These are phyloP conservation scores for Prunus armeniaca DNA, from an alignment of 306 rosid species.

Conservation along the genomic window DNA sequence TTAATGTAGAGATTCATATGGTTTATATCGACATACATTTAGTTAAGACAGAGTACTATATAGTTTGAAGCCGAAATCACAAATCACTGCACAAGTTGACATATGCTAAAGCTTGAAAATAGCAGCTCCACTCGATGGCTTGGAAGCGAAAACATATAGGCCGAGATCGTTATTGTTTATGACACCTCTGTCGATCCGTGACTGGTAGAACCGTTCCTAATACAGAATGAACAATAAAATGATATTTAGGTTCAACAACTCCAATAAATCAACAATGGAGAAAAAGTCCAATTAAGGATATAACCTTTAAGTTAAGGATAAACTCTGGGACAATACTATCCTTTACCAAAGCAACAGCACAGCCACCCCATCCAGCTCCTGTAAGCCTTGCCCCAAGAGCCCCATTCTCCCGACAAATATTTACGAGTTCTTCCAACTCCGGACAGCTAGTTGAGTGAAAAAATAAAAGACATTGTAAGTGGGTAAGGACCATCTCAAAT, in stretches of 20 bases:
- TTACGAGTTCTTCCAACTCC: conserved; percentile 92
- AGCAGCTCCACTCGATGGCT: conserved; percentile 98
- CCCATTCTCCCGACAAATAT: conserved; percentile 49
- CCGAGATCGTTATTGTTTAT: conserved; percentile 67
- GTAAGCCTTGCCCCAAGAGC: conserved; percentile 98
- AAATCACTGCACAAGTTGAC: not conserved
- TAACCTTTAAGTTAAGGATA: conserved; percentile 86
- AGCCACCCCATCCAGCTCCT: conserved; percentile 99
- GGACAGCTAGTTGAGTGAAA: conserved; percentile 63
- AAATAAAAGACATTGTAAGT: not conserved
- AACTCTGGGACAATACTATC: conserved; percentile 84
- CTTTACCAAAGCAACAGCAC: conserved; percentile 91
- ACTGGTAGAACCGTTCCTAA: conserved; percentile 71
- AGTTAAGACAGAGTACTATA: not conserved
- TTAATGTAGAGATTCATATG: not conserved
- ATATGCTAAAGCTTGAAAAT: conserved; percentile 59
- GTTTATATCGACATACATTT: not conserved
- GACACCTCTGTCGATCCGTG: conserved; percentile 65
- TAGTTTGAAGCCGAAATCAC: not conserved
- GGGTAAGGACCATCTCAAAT: too few species aligned
- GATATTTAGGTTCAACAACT: conserved; percentile 7
- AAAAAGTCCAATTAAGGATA: not conserved
- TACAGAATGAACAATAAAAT: conserved; percentile 10
- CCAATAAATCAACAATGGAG: not conserved
- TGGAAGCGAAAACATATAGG: conserved; percentile 85